phyloP scores from a whole-genome alignment of 805 yeast genomes.

The Ogataea siamensis region DNA sequence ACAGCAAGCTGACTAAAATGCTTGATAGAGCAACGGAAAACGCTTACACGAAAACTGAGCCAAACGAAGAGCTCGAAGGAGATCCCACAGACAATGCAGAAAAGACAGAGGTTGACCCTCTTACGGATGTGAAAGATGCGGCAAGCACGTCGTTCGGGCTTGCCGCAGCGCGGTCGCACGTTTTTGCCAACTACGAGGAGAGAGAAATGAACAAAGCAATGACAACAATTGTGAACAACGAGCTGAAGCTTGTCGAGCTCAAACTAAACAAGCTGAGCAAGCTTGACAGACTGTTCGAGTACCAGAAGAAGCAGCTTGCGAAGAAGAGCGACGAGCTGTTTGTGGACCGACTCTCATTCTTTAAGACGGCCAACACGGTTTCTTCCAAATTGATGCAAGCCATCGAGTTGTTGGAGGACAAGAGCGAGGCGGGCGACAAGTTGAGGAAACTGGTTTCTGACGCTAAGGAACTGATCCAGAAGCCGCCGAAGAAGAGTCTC shows the following conservation, averaged over 20 bases:
- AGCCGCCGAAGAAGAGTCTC: constrained; percentile 34
- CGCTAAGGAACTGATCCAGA: constrained; percentile 28
- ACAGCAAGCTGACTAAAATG: constrained; percentile 25
- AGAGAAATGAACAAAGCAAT: constrained; percentile 65
- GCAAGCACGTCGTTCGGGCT: constrained; percentile 70
- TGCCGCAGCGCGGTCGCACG: constrained; percentile 74
- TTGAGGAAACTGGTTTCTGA: constrained; percentile 28
- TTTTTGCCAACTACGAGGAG: constrained; percentile 79
- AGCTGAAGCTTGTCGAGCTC: constrained; percentile 60
- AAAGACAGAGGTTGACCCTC: constrained; percentile 22
- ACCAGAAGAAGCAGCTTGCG: constrained; percentile 57
- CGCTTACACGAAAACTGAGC: constrained; percentile 17
- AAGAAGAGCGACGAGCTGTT: constrained; percentile 66
- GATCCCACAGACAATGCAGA: constrained; percentile 18
- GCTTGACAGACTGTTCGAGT: constrained; percentile 63
- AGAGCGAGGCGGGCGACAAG: constrained; percentile 12
- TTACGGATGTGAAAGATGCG: constrained; percentile 50
- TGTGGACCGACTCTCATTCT: constrained; percentile 62
- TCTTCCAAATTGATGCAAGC: constrained; percentile 45
- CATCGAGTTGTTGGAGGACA: constrained; percentile 27
- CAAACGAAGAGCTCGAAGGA: constrained; percentile 25
- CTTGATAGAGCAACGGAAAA: constrained; percentile 16
- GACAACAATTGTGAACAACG: constrained; percentile 56
- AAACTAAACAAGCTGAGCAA: constrained; percentile 58
- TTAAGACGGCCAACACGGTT: constrained; percentile 53